phyloP scores from a whole-genome alignment of 1,139 yeast genomes.

The Taphrina populina region DNA sequence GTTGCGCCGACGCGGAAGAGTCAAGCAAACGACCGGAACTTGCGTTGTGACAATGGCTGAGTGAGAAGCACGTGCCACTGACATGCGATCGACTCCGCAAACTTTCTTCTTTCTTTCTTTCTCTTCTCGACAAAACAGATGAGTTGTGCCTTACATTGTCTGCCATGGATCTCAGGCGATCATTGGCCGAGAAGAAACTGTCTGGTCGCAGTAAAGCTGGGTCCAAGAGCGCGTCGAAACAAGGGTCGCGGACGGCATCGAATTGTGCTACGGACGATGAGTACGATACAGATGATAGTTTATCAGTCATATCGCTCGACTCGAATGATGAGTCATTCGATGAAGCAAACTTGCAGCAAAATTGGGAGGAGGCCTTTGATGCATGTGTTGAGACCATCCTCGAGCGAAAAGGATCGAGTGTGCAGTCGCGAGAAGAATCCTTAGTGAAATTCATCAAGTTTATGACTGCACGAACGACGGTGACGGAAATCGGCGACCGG shows the following conservation, averaged over 20 bases:
- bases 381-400: slow-evolving; percentile 36
- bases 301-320: slow-evolving; percentile 33
- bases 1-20: too few species aligned
- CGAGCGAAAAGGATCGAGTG: slow-evolving; percentile 38
- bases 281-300: slow-evolving; percentile 36
- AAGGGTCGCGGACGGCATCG: slow-evolving; percentile 30
- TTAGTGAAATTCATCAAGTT: slow-evolving; percentile 35
- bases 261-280: slow-evolving; percentile 36
- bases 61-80: too few species aligned
- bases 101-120: too few species aligned
- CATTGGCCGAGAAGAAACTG: slow-evolving; percentile 26
- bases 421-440: slow-evolving; percentile 38
- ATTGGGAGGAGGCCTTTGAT: slow-evolving; percentile 37
- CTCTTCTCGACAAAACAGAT: too few species aligned
- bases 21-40: too few species aligned
- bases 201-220: slow-evolving; percentile 49
- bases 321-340: slow-evolving; percentile 21
- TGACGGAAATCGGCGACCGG: slow-evolving; percentile 36
- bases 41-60: too few species aligned
- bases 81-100: too few species aligned
- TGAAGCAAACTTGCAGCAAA: slow-evolving; percentile 31
- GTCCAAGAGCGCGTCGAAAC: slow-evolving; percentile 41
- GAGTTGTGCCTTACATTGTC: neutral
- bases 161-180: slow-evolving; percentile 26
- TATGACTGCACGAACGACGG: slow-evolving; percentile 36